A percentile compares a stretch with the other conserved stretches of the same genome.
Conservation (phyloP, 139 green algal genomes). For the Asterochloris sp. region DNA sequence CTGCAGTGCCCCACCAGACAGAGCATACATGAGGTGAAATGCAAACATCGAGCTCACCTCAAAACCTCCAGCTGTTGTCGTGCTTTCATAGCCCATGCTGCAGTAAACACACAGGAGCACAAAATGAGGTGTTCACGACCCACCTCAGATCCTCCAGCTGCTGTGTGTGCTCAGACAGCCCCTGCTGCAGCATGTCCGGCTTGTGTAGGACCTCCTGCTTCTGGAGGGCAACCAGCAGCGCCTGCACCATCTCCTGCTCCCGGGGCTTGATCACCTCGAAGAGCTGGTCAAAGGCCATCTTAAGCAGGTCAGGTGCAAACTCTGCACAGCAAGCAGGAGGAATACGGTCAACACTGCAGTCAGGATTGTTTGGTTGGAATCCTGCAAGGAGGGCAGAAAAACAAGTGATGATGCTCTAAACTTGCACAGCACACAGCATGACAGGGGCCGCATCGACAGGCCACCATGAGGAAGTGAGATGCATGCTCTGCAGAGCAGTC, state of each 20-base stretch:
- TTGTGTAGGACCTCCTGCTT: slow-evolving; percentile 35
- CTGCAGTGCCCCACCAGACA: not conserved
- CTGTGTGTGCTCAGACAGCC: slow-evolving; percentile 38
- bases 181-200: slow-evolving; percentile 44
- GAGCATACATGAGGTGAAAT: not conserved
- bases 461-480: not conserved
- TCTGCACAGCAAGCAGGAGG: slow-evolving; percentile 6
- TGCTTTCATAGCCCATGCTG: not conserved
- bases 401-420: not conserved
- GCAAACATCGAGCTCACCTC: not conserved
- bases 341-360: not conserved
- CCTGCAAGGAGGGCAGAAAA: not conserved
- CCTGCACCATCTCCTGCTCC: slow-evolving; percentile 50
- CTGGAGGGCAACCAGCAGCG: slow-evolving; percentile 60
- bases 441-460: not conserved
- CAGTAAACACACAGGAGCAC: too few relatives aligned
- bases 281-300: slow-evolving; percentile 48
- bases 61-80: not conserved
- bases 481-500: not conserved
- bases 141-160: slow-evolving; percentile 68
- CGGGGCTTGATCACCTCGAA: slow-evolving; percentile 60
- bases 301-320: slow-evolving; percentile 41
- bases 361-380: too few relatives aligned
- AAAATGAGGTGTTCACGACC: not conserved
- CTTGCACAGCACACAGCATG: not conserved